A percentile compares a stretch with the other conserved stretches of the same genome.
Evolutionary conservation across 176 grass and related monocot genomes (phyloP).

Genomic region (Tillandsia fasciculata): DNA sequence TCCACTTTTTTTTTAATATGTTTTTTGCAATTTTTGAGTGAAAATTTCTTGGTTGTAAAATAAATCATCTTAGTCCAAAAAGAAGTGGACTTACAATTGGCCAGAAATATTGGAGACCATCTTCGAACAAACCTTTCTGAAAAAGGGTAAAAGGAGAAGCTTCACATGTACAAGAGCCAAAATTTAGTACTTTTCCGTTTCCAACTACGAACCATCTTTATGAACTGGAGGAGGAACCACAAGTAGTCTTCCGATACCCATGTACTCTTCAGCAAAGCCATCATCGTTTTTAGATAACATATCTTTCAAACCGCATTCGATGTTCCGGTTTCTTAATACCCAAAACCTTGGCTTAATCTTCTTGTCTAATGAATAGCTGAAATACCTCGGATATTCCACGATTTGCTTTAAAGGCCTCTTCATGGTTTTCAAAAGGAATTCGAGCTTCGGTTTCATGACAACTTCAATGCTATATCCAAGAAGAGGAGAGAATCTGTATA

Average conservation of each 20-base stretch:
- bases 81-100: too few species aligned
- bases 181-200: background rate
- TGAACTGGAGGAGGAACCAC: slow-evolving; percentile 10
- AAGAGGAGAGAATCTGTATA: slow-evolving; percentile 77
- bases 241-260: slow-evolving; percentile 36
- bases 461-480: slow-evolving; percentile 59
- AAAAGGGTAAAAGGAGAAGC: background rate
- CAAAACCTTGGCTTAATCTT: slow-evolving; percentile 68
- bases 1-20: too few species aligned
- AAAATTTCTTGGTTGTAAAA: too few species aligned
- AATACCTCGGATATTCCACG: slow-evolving; percentile 82
- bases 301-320: slow-evolving; percentile 65
- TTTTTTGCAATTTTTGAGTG: too few species aligned
- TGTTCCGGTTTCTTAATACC: slow-evolving; percentile 40
- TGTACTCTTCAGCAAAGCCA: slow-evolving; percentile 60
- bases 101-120: background rate
- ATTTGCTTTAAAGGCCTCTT: slow-evolving; percentile 51
- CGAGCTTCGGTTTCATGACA: slow-evolving; percentile 77
- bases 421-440: slow-evolving; percentile 69
- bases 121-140: background rate
- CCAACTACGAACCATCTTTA: slow-evolving; percentile 2
- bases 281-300: slow-evolving; percentile 78
- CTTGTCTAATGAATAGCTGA: slow-evolving; percentile 75
- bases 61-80: background rate
- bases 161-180: background rate